Evolutionary conservation across 805 yeast species (phyloP).

Genomic region (Sugiyamaella valdiviana): DNA sequence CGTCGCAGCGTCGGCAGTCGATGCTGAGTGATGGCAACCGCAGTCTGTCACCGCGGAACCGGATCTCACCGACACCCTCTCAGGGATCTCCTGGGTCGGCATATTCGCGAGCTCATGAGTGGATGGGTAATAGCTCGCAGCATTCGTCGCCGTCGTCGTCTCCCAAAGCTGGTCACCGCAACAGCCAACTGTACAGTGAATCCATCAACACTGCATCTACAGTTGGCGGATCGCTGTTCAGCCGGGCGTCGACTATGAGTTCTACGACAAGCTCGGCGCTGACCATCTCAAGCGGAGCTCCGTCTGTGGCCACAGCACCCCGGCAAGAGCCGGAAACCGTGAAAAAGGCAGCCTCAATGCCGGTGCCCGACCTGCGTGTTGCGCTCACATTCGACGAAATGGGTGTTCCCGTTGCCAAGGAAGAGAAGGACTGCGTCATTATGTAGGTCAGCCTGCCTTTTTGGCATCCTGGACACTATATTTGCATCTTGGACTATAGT

Average conservation of each 20-base stretch:
- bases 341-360: not conserved
- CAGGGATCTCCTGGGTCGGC: not conserved
- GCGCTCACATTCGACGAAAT: constrained; percentile 34
- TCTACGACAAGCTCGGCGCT: constrained; percentile 1
- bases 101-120: not conserved
- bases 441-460: constrained; percentile 19
- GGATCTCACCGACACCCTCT: not conserved
- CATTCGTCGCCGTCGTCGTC: not conserved
- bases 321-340: not conserved
- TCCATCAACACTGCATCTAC: constrained; percentile 1
- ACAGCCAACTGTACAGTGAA: not conserved
- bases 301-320: not conserved
- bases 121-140: not conserved
- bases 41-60: not conserved
- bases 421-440: constrained; percentile 27
- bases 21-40: not conserved
- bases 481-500: not conserved
- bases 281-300: not conserved
- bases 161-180: not conserved
- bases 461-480: not conserved
- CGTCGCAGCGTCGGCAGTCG: not conserved
- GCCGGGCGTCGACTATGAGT: constrained; percentile 11
- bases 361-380: constrained; percentile 1
- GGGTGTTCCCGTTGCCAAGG: constrained; percentile 27
- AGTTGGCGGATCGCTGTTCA: not conserved